Conservation (phyloP, 768 basidiomycete species). For the Galerina sulciceps region DNA sequence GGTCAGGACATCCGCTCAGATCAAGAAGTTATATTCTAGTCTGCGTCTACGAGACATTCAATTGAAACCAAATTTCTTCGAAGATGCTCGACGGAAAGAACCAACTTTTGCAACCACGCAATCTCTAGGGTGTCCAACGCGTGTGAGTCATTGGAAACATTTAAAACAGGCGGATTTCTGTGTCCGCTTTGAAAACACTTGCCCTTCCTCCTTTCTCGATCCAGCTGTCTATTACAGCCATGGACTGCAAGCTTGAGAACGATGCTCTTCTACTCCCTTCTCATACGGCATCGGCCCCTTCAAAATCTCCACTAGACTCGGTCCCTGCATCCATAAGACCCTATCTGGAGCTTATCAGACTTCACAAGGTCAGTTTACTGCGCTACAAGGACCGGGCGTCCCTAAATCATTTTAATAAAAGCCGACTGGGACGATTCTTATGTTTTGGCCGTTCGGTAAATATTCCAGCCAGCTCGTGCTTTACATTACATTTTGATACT, state of each 20-base stretch:
- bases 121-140: background rate
- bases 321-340: constrained; percentile 35
- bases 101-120: background rate
- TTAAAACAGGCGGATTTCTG: constrained; percentile 14
- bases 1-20: background rate
- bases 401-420: constrained; percentile 20
- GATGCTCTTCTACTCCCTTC: constrained; percentile 14
- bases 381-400: background rate
- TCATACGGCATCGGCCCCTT: background rate
- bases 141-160: constrained; percentile 15
- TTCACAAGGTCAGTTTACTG: constrained; percentile 45
- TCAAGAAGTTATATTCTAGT: background rate
- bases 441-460: constrained; percentile 60
- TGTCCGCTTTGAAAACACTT: background rate
- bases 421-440: constrained; percentile 54
- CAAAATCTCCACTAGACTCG: constrained; percentile 37
- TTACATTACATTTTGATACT: background rate
- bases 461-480: background rate
- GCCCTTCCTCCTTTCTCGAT: background rate
- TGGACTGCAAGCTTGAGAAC: constrained; percentile 9
- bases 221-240: background rate
- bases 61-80: background rate
- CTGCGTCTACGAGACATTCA: background rate
- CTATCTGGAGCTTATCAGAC: constrained; percentile 53
- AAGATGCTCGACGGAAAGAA: background rate